A percentile compares a stretch with the other conserved stretches of the same genome.
Evolutionary conservation across 345 rosid species (phyloP).

Genomic region (Lepidium africanum): DNA sequence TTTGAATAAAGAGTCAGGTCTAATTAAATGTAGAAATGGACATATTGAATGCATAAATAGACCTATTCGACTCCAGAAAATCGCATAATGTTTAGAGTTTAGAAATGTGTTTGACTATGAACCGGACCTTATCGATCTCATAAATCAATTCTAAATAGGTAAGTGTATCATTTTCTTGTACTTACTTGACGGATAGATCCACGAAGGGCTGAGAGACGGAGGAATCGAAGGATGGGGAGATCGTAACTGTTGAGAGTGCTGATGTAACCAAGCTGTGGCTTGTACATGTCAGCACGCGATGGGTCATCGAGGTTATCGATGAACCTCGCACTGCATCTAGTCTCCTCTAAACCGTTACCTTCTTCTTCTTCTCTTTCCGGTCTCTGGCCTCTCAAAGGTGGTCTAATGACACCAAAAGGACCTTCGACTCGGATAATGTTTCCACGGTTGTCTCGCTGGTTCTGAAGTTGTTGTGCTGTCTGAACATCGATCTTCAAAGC

Average conservation of each 20-base stretch:
- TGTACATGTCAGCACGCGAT: slow-evolving; percentile 42
- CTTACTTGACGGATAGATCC: slow-evolving; percentile 39
- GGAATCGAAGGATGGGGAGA: slow-evolving; percentile 45
- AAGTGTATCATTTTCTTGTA: neutral
- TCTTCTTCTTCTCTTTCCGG: neutral
- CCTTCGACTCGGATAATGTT: slow-evolving; percentile 44
- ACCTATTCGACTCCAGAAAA: no score
- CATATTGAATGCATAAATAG: no score
- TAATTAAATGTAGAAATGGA: no score
- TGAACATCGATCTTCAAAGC: slow-evolving; percentile 36
- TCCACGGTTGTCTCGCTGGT: slow-evolving; percentile 38
- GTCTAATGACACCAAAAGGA: slow-evolving; percentile 32
- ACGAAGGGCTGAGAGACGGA: slow-evolving; percentile 54
- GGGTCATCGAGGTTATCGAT: slow-evolving; percentile 43
- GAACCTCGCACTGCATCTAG: slow-evolving; percentile 39
- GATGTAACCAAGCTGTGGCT: slow-evolving; percentile 53
- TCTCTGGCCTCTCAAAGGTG: slow-evolving; percentile 29
- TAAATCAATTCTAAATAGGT: no score
- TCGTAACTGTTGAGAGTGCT: slow-evolving; percentile 43
- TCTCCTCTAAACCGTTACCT: slow-evolving; percentile 53
- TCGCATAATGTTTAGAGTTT: no score
- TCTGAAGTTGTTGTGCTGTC: slow-evolving; percentile 37
- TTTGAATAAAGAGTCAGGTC: no score
- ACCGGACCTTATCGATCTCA: no score
- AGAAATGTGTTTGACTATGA: no score